phyloP scores from a whole-genome alignment of 371 early-diverging fungal genomes.

The Mucor saturninus region DNA sequence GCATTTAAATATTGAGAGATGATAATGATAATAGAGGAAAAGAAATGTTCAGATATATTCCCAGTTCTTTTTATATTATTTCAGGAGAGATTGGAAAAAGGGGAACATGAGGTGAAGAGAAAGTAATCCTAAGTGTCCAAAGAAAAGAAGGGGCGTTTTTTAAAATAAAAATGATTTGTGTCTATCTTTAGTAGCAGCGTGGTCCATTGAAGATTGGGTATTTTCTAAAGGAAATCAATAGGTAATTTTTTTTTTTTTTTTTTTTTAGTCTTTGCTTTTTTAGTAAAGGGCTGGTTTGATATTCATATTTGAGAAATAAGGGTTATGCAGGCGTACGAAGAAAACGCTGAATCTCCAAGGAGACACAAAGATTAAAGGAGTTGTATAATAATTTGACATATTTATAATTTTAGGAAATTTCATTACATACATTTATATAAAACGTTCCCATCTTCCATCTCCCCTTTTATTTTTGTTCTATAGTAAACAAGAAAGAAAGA shows the following conservation, averaged over 20 bases:
- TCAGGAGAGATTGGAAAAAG: no score
- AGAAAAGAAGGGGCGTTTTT: no score
- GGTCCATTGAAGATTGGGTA: background rate
- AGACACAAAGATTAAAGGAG: background rate
- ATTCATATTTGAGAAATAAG: background rate
- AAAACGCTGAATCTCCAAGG: background rate
- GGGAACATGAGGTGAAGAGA: conserved; percentile 1
- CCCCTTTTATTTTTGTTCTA: no score
- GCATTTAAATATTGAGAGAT: background rate
- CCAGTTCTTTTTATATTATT: no score
- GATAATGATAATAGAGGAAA: background rate
- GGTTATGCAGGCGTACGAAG: background rate
- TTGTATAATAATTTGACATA: conserved; percentile 2
- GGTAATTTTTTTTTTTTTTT: no score
- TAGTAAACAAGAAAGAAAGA: no score
- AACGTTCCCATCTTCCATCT: no score
- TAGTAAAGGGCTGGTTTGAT: no score
- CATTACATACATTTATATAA: background rate
- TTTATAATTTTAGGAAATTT: conserved; percentile 1
- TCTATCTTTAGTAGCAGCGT: background rate
- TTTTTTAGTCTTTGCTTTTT: no score
- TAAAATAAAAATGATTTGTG: no score
- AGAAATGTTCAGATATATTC: conserved; percentile 1
- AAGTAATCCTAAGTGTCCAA: background rate
- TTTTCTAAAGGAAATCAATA: background rate